phyloP scores from a whole-genome alignment of 345 rosid genomes.

The Firmiana major region DNA sequence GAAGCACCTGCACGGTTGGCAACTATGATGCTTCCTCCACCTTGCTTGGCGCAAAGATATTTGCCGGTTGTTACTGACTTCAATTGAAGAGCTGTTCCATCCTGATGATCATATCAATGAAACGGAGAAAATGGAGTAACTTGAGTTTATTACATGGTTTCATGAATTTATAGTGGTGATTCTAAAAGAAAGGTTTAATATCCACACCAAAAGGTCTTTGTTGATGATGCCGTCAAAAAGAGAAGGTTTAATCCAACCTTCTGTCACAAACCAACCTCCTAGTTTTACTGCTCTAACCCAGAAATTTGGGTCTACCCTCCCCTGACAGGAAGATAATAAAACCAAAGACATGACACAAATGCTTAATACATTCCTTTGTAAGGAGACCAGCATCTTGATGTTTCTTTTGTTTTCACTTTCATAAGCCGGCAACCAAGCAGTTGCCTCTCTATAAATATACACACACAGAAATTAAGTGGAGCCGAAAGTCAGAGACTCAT shows the following conservation, averaged over 20 bases:
- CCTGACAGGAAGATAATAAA: conserved; percentile 15
- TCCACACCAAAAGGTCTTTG: conserved; percentile 56
- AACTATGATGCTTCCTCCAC: conserved; percentile 54
- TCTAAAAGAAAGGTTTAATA: background rate
- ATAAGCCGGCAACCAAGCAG: background rate
- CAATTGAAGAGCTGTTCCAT: conserved; percentile 54
- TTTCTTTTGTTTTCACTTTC: background rate
- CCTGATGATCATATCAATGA: conserved; percentile 25
- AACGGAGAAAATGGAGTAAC: too few species aligned
- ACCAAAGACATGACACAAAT: conserved; percentile 3
- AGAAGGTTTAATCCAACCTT: conserved; percentile 70
- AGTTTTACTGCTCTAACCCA: conserved; percentile 53
- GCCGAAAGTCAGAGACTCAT: too few species aligned
- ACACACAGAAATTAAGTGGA: background rate
- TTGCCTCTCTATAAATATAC: background rate
- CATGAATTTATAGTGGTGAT: background rate
- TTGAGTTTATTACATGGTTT: background rate
- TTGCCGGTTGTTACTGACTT: conserved; percentile 49
- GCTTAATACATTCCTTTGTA: background rate
- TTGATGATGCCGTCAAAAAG: conserved; percentile 64
- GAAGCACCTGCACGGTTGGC: conserved; percentile 49
- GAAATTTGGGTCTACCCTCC: conserved; percentile 18
- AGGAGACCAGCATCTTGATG: background rate
- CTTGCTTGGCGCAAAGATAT: conserved; percentile 48
- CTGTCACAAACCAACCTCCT: conserved; percentile 70